Percentiles rank a stretch among this genome's conserved stretches.
phyloP scores from a whole-genome alignment of 768 basidiomycete genomes.

The Piloderma croceum region DNA sequence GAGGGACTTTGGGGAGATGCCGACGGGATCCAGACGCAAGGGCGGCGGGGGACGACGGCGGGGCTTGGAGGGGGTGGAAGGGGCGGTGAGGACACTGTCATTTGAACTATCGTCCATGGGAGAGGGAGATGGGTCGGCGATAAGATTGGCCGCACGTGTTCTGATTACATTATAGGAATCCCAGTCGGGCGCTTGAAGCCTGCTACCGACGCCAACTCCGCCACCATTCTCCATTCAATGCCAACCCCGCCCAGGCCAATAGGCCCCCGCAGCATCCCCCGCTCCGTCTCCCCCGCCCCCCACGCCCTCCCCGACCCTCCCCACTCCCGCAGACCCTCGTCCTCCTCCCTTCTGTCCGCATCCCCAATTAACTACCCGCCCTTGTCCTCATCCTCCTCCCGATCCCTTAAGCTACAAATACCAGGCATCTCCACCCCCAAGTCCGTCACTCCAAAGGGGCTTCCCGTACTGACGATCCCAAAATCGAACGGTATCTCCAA shows the following conservation, averaged over 20 bases:
- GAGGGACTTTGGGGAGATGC: not conserved
- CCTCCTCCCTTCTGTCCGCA: too few species aligned
- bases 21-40: not conserved
- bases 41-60: not conserved
- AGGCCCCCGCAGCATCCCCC: constrained; percentile 44
- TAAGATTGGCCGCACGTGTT: not conserved
- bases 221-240: not conserved
- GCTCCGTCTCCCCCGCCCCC: constrained; percentile 38
- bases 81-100: too few species aligned
- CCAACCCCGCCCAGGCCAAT: constrained; percentile 35
- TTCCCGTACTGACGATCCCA: not conserved
- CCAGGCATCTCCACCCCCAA: not conserved
- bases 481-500: not conserved
- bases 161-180: too few species aligned
- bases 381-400: too few species aligned
- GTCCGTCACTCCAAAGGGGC: constrained; percentile 1
- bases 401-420: too few species aligned
- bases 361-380: too few species aligned
- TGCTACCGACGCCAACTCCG: too few species aligned
- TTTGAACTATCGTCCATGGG: too few species aligned
- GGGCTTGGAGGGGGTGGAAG: too few species aligned
- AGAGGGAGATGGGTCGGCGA: not conserved
- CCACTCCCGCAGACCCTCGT: constrained; percentile 2
- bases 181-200: too few species aligned
- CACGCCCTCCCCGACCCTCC: constrained; percentile 23